Evolutionary conservation across 2,329 filamentous ascomycete species (phyloP), one percentile per base, ranked within the genome.

Genomic region (Cytospora piceicola): DNA sequence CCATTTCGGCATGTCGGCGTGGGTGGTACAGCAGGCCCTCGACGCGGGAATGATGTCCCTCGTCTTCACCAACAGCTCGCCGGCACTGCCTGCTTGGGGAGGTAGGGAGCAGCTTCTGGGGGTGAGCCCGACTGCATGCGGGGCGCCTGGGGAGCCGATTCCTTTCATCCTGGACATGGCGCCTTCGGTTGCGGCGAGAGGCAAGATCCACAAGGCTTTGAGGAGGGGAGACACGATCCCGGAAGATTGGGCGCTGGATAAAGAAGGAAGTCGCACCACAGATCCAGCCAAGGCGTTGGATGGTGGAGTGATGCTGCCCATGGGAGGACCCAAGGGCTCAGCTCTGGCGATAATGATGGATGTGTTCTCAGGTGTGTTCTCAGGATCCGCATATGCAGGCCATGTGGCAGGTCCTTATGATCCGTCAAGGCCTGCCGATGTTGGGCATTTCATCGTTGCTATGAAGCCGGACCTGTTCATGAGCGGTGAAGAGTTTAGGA

Each of bases 281-380:
- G 90, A 95, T 70, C 91, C 92, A 0, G 84, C 82, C 1, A 82
- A 82, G 24, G 92, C 92, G 0, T 78, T 95, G 12, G 66, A 67
- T 11, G 85, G 87, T 39, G 91, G 91, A 1, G 90, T 94, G 4
- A 94, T 95, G 92, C 78, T 94, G 24, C 91, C 92, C 0, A 93
- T 95, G 90, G 91, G 91, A 2, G 92, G 92, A 0, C 91, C 92
- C 0, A 95, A 95, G 75, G 92, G 92, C 0, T 91, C 89, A 2
- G 92, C 85, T 0, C 75, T 95, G 51, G 81, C 90, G 0, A 86
- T 95, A 63, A 94, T 93, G 90, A 95, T 95, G 92, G 91, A 95
- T 73, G 90, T 96, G 2, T 94, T 95, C 73, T 93, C 90, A 0
- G 92, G 91, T 0, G 89, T 91, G 0, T 72, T 95, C 0, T 92